Percentiles rank a stretch among this genome's conserved stretches.
phyloP scores from a whole-genome alignment of 2,329 filamentous ascomycete genomes.

The Diaporthe ampelina region DNA sequence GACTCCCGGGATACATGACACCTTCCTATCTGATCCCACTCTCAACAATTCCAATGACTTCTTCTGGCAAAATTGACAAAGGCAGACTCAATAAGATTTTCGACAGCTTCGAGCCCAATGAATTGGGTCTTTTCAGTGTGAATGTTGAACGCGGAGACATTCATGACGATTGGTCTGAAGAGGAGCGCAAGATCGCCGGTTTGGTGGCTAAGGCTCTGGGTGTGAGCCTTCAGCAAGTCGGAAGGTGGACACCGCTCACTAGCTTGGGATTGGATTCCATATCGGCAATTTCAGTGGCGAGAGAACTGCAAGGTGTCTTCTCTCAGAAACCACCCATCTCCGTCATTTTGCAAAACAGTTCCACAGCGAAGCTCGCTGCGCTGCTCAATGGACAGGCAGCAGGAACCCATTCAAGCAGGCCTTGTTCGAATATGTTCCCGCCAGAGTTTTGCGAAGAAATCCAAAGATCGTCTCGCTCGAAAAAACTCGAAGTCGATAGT shows the following conservation, averaged over 20 bases:
- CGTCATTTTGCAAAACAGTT: conserved; percentile 76
- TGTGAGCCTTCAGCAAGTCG: conserved; percentile 62
- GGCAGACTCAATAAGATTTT: conserved; percentile 64
- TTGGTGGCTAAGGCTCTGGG: conserved; percentile 66
- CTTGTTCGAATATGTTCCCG: conserved; percentile 47
- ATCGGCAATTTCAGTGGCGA: conserved; percentile 80
- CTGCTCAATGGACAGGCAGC: conserved; percentile 42
- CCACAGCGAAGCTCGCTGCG: conserved; percentile 71
- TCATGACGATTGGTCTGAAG: conserved; percentile 62
- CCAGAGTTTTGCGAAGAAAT: conserved; percentile 47
- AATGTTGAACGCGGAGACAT: conserved; percentile 48
- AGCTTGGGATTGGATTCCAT: conserved; percentile 88
- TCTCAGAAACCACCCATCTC: conserved; percentile 73
- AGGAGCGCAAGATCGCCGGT: conserved; percentile 69
- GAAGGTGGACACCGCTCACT: conserved; percentile 79
- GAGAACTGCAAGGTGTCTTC: conserved; percentile 63
- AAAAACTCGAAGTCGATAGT: conserved; percentile 58
- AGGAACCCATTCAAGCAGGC: background rate
- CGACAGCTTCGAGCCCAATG: conserved; percentile 56
- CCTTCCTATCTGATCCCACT: conserved; percentile 82
- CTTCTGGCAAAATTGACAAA: conserved; percentile 82
- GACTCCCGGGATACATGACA: conserved; percentile 82
- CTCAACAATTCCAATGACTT: conserved; percentile 76
- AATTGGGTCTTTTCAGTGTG: conserved; percentile 53
- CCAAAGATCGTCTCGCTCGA: conserved; percentile 49